These are phyloP conservation scores for Fusarium robinianum DNA, from an alignment of 2,329 filamentous ascomycete species.

Conservation along the genomic window DNA sequence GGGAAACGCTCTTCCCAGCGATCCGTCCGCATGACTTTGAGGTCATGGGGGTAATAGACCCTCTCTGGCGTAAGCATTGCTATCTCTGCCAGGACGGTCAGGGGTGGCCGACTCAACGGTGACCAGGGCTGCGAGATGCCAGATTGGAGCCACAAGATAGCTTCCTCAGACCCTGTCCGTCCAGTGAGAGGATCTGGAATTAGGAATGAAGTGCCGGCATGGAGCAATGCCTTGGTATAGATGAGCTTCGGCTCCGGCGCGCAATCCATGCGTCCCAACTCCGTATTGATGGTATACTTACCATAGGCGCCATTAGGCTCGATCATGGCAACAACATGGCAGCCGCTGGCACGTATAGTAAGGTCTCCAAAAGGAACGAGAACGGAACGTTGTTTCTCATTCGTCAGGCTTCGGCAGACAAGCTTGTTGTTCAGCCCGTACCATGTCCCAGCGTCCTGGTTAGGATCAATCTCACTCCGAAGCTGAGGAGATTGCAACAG, in stretches of 20 bases:
- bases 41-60: conserved; percentile 44
- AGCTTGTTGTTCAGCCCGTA: conserved; percentile 66
- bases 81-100: conserved; percentile 15
- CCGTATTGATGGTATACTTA: conserved; percentile 57
- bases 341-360: conserved; percentile 13
- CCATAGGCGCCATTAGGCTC: conserved; percentile 47
- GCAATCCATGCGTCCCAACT: conserved; percentile 60
- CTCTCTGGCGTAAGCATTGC: conserved; percentile 37
- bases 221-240: conserved; percentile 60
- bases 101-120: conserved; percentile 32
- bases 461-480: conserved; percentile 53
- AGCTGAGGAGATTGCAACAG: conserved; percentile 56
- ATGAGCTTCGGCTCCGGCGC: conserved; percentile 58
- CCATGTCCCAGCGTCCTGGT: conserved; percentile 64
- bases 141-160: conserved; percentile 54
- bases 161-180: conserved; percentile 64
- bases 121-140: conserved; percentile 56
- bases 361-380: conserved; percentile 55
- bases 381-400: conserved; percentile 52
- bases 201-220: conserved; percentile 62
- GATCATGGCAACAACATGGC: conserved; percentile 36
- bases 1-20: conserved; percentile 39
- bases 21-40: conserved; percentile 43
- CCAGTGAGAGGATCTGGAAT: conserved; percentile 62
- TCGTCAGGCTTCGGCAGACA: conserved; percentile 54